Conservation (phyloP, 306 rosid species). For the Cicer chorassanicum region DNA sequence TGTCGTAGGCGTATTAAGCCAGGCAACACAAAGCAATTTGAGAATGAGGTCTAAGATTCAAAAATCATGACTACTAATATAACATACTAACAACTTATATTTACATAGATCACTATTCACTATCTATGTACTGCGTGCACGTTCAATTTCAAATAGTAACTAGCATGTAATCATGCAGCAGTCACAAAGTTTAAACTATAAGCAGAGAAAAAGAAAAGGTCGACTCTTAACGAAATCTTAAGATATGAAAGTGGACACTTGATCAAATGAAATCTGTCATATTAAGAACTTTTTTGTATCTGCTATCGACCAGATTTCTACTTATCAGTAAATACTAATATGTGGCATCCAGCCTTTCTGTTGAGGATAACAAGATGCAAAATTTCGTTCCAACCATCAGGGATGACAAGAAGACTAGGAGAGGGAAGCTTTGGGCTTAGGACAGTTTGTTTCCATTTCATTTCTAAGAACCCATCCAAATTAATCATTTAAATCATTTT, state of each 20-base stretch:
- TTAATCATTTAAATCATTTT: background rate
- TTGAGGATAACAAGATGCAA: background rate
- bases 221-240: background rate
- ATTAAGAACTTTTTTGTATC: background rate
- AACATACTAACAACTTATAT: no score
- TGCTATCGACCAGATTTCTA: background rate
- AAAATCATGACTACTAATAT: no score
- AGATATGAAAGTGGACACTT: background rate
- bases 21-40: no score
- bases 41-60: no score
- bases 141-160: background rate
- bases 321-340: background rate
- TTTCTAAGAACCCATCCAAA: background rate
- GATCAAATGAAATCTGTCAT: background rate
- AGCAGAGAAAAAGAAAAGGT: background rate
- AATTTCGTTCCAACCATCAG: background rate
- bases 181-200: background rate
- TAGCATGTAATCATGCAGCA: background rate
- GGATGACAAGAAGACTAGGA: no score
- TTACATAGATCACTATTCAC: no score
- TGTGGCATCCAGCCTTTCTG: background rate
- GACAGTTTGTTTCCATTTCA: no score
- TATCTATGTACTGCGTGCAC: background rate
- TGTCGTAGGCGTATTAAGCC: no score
- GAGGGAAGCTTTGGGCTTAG: no score